These are phyloP conservation scores for Fusarium proliferatum DNA, from an alignment of 2,329 filamentous ascomycete genomes.

Conservation along the genomic window DNA sequence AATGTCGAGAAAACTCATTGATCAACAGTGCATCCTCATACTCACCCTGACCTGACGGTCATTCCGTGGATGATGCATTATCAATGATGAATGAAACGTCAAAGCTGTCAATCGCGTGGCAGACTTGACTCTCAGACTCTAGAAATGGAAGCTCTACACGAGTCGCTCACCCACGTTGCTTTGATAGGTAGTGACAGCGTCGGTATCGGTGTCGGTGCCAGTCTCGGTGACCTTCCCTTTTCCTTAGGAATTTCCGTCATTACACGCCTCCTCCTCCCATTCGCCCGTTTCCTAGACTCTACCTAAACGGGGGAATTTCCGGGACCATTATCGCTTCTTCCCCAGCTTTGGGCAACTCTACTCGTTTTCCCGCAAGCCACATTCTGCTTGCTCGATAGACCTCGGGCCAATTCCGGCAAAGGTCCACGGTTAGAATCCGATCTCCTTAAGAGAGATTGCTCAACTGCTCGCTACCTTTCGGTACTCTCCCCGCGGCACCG, in stretches of 20 bases:
- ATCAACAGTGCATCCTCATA: not conserved
- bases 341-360: conserved; percentile 25
- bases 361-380: not conserved
- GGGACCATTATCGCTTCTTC: not conserved
- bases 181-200: not conserved
- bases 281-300: not conserved
- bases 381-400: not conserved
- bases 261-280: conserved; percentile 17
- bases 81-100: conserved; percentile 21
- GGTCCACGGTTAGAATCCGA: conserved; percentile 1
- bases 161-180: conserved; percentile 24
- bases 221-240: not conserved
- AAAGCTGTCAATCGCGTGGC: conserved; percentile 37
- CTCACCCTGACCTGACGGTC: conserved; percentile 7
- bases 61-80: conserved; percentile 18
- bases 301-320: conserved; percentile 9
- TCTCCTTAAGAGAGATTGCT: not conserved
- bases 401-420: conserved; percentile 18
- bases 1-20: not conserved
- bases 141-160: conserved; percentile 13
- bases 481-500: conserved; percentile 13
- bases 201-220: not conserved
- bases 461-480: not conserved
- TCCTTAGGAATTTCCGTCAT: not conserved
- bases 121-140: conserved; percentile 3